Evolutionary conservation across 805 yeast genomes (phyloP), one percentile per base, ranked within the genome.

Genomic region (Jamesozyma spencerorum): DNA sequence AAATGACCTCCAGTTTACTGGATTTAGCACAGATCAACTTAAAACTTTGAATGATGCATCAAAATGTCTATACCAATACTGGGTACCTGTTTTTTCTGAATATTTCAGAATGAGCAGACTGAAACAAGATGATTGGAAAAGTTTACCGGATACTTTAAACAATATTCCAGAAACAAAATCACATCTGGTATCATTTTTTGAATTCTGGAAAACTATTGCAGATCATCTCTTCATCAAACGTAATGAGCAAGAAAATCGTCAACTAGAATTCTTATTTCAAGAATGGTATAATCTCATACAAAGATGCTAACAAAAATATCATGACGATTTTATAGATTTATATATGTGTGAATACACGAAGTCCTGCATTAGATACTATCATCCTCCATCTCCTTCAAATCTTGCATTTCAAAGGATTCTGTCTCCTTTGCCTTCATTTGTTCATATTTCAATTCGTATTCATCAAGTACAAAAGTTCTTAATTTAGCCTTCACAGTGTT

Each of bases 391-490:
- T 18, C 24, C 4, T 30, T 18, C 18, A 38, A 14, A 31, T 40
- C 20, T 10, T 40, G 22, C 38, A 7, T 17, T 32, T 35, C 39
- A 17, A 24, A 15, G 12, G 20, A 34, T 15, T 38, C 39, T 4
- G 33, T 18, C 12, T 5, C 14, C 12, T 13, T 14, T 8, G 8
- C 14, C 14, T 17, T 34, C 7, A 13, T 18, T 15, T 33, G 17
- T 26, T 24, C 14, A n/a, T 37, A 43, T 47, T 46, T 39, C n/a
- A 36, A 19, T 19, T 48, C 51, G 20, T 49, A 62, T 15, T 76
- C 81, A 31, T 79, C 84, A 12, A 73, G 47, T 17, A 84, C 63
- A 40, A 79, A 57, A 40, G 76, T 79, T 42, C 77, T 74, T 44
- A 84, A 57, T 51, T 74, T 77, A 36, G 69, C 72, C 51, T 58